Base-by-base conservation (phyloP, 192 early-diverging fungal genomes). In the Coemansia aciculifera region DNA sequence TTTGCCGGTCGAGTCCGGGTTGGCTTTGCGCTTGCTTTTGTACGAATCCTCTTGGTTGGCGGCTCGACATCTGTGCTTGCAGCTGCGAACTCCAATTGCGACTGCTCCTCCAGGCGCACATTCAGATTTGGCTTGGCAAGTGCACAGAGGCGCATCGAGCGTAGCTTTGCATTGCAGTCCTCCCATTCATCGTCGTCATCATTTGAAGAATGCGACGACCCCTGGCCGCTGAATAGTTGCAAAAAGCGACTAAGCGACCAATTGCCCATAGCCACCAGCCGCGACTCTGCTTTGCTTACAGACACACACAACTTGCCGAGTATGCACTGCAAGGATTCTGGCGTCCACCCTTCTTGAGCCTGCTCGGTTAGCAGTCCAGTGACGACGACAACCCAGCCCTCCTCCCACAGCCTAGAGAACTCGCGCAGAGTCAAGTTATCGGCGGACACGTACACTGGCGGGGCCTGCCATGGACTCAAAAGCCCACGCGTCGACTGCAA, bases 401-500 rank as follows among this genome's bases (percentile, higher is more conserved):
- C 73, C 24, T 66, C 66, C 78, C 69, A 72, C 23, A 75, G 44
- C 37, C 59, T 66, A 6, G 73, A 54, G 65, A 80, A 75, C 57
- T 80, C 78, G 43, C 70, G 69, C 29, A 80, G 57, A 2, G 73
- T 63, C 21, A 80, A 29, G 2, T 74, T 48, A 39, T 43, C 62
- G 4, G 65, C 62, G 23, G 66, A 11, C 13, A 75, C 73, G 38
- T 72, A 72, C 2, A 75, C 36, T 29, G 73, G 73, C 37, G 49
- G 15, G 4, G 15, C 40, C 17, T 75, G 69, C 73, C 78, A 75
- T 31, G 5, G 29, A n/a, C 13, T 15, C 38, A 69, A 36, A 12
- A 61, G 62, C 24, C 34, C 4, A 12, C 21, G 11, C 11, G 38
- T 27, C 31, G 49, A 38, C 5, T 34, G 29, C 24, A 69, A 54